Base-by-base conservation (phyloP, 2,329 filamentous ascomycete species). In the Fusarium penzigii region DNA sequence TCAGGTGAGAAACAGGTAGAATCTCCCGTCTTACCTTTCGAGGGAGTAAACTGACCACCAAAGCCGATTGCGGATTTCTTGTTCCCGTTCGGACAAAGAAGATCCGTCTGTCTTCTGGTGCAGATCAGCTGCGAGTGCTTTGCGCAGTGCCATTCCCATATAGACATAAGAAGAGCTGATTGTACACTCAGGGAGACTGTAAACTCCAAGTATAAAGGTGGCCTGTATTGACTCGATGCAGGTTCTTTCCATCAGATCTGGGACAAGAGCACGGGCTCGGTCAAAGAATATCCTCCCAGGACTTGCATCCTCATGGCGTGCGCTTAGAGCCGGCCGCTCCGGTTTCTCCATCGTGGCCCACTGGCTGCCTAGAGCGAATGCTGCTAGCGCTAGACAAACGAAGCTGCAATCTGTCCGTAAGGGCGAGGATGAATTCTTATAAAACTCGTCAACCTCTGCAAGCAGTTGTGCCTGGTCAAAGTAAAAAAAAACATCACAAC, bases 91-190 rank as follows among this genome's bases (percentile, higher is more conserved):
- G 16, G 58, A 54, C 1, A 67, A 2, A 7, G 25, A 49, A 1
- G 53, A 49, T 9, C 67, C 65, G n/a, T 68, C 65, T 2, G 58
- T 52, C 14, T 58, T 52, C 13, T 63, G 59, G 45, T 69, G 66
- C 1, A 69, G 55, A 17, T 66, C 67, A 32, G 66, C 54, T 11
- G 64, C 64, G 29, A 69, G 29, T 1, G 66, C 65, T 29, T 68
- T 69, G 6, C 66, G 51, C 11, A 69, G 42, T 2, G 65, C 65
- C 6, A 69, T 25, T 1, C 67, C 66, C 57, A 69, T 64, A 40
- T 68, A 69, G 9, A 69, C 52, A 25, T 69, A 67, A 0, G 70
- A 71, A 3, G 68, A 67, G 7, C 67, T 68, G 42, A 71, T 65
- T 0, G 70, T 67, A 44, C 61, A 70, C 11, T 65, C 57, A 1